A percentile compares a stretch with the other conserved stretches of the same genome.
Conservation (phyloP, 2,329 filamentous ascomycete genomes). For the Alternaria burnsii region DNA sequence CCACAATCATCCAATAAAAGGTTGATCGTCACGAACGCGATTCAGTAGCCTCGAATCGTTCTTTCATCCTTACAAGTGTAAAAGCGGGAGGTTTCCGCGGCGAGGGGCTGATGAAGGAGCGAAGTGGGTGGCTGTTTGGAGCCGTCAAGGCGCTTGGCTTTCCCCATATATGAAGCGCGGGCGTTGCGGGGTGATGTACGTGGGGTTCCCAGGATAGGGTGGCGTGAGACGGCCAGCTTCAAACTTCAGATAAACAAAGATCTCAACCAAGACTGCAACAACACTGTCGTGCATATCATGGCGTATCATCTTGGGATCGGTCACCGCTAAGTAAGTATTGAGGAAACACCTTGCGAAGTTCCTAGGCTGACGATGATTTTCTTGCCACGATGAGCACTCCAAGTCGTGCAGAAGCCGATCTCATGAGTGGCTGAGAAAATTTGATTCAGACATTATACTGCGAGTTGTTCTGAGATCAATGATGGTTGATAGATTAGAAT, state of each 20-base stretch:
- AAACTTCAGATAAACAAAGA: not conserved
- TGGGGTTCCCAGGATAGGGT: constrained; percentile 8
- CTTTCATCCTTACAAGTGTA: not conserved
- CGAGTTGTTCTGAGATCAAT: not conserved
- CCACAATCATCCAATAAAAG: not conserved
- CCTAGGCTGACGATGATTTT: not conserved
- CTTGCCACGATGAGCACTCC: not conserved
- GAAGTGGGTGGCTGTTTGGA: not conserved
- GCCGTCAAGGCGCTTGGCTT: not conserved
- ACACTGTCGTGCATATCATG: not conserved
- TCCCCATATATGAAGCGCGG: constrained; percentile 6
- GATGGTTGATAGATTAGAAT: not conserved
- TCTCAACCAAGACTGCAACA: not conserved
- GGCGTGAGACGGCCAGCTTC: not conserved
- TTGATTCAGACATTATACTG: not conserved
- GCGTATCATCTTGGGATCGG: not conserved
- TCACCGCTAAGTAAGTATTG: not conserved
- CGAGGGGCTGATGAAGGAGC: not conserved
- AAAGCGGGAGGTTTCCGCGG: not conserved
- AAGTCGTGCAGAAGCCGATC: not conserved
- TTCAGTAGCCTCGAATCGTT: constrained; percentile 1
- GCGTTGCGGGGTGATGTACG: constrained; percentile 12
- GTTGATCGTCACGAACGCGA: not conserved
- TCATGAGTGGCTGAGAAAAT: not conserved
- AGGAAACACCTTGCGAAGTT: not conserved